These are phyloP conservation scores for Eremomyces bilateralis DNA, from an alignment of 495 filamentous ascomycete species.

Conservation along the genomic window DNA sequence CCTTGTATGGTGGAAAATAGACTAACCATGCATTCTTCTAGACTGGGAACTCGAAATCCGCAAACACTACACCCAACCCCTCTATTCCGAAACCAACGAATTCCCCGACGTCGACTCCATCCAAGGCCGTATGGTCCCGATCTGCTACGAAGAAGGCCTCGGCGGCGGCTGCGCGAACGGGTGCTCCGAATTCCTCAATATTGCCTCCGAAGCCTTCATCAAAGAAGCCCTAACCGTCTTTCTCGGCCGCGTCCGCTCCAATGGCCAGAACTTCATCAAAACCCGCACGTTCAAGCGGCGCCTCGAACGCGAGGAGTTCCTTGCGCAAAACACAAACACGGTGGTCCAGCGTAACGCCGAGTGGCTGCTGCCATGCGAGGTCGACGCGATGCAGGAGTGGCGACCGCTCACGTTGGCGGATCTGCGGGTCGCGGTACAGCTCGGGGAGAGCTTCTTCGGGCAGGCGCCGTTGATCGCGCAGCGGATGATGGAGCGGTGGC, in stretches of 20 bases:
- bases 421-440: constrained; percentile 47
- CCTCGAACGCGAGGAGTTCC: constrained; percentile 49
- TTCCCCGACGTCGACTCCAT: constrained; percentile 71
- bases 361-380: constrained; percentile 56
- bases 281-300: constrained; percentile 56
- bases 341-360: constrained; percentile 45
- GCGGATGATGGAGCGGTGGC: constrained; percentile 40
- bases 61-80: constrained; percentile 70
- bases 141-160: constrained; percentile 83
- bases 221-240: constrained; percentile 69
- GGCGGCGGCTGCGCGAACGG: constrained; percentile 45
- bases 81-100: constrained; percentile 76
- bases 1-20: not conserved
- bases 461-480: constrained; percentile 57
- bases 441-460: constrained; percentile 50
- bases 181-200: constrained; percentile 68
- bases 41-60: constrained; percentile 52
- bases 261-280: constrained; percentile 59
- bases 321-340: constrained; percentile 29
- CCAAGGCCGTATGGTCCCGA: constrained; percentile 68
- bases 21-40: constrained; percentile 1
- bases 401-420: constrained; percentile 56
- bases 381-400: constrained; percentile 42
- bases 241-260: constrained; percentile 55
- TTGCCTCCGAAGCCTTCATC: constrained; percentile 77